Percentiles rank a stretch among this genome's conserved stretches.
These are phyloP conservation scores for Backusella tuberculispora DNA, from an alignment of 192 early-diverging fungal genomes.

Conservation along the genomic window DNA sequence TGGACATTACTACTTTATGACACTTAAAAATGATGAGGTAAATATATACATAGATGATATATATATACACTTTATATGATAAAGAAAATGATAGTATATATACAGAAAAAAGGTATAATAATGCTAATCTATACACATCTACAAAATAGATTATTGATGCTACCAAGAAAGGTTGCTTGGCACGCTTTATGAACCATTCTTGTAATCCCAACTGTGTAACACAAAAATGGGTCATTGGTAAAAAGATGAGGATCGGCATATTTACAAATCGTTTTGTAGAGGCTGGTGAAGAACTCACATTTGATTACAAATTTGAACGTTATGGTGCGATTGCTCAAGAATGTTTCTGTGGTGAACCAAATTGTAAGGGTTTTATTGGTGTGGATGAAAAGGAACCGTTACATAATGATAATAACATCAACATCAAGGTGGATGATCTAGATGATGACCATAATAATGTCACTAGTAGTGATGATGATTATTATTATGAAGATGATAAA, in stretches of 20 bases:
- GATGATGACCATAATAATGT: constrained; percentile 28
- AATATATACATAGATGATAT: not conserved
- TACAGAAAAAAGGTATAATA: not conserved
- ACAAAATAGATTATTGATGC: constrained; percentile 86
- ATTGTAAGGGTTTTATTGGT: constrained; percentile 92
- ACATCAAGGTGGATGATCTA: constrained; percentile 32
- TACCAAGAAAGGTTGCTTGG: constrained; percentile 86
- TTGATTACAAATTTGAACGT: constrained; percentile 98
- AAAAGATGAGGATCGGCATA: constrained; percentile 89
- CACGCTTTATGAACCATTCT: constrained; percentile 97
- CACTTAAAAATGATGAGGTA: constrained; percentile 87
- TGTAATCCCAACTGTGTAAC: constrained; percentile 94
- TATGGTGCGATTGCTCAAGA: constrained; percentile 88
- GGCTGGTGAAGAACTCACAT: constrained; percentile 88
- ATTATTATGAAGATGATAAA: constrained; percentile 9
- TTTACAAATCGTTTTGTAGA: constrained; percentile 80
- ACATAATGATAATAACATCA: no score
- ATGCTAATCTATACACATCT: not conserved
- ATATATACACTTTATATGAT: no score
- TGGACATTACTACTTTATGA: constrained; percentile 98
- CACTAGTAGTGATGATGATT: not conserved
- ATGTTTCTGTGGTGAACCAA: constrained; percentile 88
- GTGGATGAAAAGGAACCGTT: constrained; percentile 46
- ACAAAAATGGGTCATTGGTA: constrained; percentile 97
- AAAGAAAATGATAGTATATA: not conserved